Evolutionary conservation across 2,329 filamentous ascomycete genomes (phyloP).

Genomic region (Cercospora nicotianae): DNA sequence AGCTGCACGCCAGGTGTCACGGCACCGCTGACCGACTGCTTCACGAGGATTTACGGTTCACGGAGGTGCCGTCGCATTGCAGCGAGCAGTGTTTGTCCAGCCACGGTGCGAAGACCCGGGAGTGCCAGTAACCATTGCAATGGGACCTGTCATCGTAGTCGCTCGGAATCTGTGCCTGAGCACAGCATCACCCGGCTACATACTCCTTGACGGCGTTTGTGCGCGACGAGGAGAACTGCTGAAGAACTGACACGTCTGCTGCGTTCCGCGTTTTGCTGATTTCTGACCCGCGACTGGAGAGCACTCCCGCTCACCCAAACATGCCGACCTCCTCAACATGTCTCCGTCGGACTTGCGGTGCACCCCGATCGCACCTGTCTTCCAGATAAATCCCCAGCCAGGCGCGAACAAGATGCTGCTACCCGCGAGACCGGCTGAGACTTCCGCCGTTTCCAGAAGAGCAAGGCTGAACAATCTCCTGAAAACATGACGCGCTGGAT

Average conservation of each 20-base stretch:
- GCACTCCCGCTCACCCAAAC: not conserved
- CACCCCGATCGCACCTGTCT: not conserved
- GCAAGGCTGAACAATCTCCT: slow-evolving; percentile 5
- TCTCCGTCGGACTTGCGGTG: not conserved
- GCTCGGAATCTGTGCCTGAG: not conserved
- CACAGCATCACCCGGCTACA: not conserved
- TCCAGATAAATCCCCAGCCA: not conserved
- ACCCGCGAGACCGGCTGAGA: slow-evolving; percentile 18
- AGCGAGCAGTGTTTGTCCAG: not conserved
- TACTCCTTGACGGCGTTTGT: not conserved
- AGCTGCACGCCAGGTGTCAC: slow-evolving; percentile 2
- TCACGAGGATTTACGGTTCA: not conserved
- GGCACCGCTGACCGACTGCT: not conserved
- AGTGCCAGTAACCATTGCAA: slow-evolving; percentile 7
- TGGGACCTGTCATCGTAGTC: slow-evolving; percentile 1
- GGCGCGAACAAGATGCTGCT: slow-evolving; percentile 5
- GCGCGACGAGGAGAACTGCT: not conserved
- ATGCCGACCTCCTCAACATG: not conserved
- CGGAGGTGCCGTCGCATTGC: not conserved
- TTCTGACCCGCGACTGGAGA: not conserved
- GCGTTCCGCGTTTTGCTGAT: not conserved
- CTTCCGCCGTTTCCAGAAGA: slow-evolving; percentile 12
- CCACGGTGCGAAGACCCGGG: not conserved
- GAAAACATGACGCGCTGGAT: not conserved
- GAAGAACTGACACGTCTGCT: slow-evolving; percentile 2